Evolutionary conservation across 768 basidiomycete genomes (phyloP).

Genomic region (Lactifluus rugatus): DNA sequence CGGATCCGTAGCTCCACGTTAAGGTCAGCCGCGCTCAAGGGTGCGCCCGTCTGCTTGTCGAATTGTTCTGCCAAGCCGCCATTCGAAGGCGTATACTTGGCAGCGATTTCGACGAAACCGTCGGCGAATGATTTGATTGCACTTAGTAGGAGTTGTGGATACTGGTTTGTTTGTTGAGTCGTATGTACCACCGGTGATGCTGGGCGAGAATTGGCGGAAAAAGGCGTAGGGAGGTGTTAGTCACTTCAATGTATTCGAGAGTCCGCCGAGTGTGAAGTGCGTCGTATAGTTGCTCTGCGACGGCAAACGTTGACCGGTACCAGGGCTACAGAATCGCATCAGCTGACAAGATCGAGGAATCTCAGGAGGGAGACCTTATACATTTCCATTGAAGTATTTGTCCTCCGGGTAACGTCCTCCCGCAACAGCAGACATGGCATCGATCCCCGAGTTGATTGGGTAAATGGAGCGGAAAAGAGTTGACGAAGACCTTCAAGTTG

Average conservation of each 20-base stretch:
- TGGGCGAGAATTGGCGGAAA: constrained; percentile 51
- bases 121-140: constrained; percentile 52
- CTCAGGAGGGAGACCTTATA: constrained; percentile 25
- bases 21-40: constrained; percentile 52
- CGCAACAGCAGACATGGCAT: constrained; percentile 47
- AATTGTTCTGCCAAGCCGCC: constrained; percentile 63
- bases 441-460: constrained; percentile 49
- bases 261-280: constrained; percentile 56
- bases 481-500: constrained; percentile 58
- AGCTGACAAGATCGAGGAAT: not conserved
- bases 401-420: constrained; percentile 78
- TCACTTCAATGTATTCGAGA: constrained; percentile 43
- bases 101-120: constrained; percentile 48
- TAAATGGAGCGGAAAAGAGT: constrained; percentile 67
- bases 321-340: constrained; percentile 42
- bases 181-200: constrained; percentile 46
- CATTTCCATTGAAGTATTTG: constrained; percentile 60
- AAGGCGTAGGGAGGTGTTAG: constrained; percentile 56
- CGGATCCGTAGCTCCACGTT: constrained; percentile 76
- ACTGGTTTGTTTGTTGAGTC: constrained; percentile 37
- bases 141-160: constrained; percentile 37
- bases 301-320: constrained; percentile 63
- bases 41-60: constrained; percentile 38
- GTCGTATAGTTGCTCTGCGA: constrained; percentile 73
- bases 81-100: constrained; percentile 50